Percentiles rank a stretch among this genome's conserved stretches.
phyloP scores from a whole-genome alignment of 768 basidiomycete genomes.

The Collybiopsis confluens region DNA sequence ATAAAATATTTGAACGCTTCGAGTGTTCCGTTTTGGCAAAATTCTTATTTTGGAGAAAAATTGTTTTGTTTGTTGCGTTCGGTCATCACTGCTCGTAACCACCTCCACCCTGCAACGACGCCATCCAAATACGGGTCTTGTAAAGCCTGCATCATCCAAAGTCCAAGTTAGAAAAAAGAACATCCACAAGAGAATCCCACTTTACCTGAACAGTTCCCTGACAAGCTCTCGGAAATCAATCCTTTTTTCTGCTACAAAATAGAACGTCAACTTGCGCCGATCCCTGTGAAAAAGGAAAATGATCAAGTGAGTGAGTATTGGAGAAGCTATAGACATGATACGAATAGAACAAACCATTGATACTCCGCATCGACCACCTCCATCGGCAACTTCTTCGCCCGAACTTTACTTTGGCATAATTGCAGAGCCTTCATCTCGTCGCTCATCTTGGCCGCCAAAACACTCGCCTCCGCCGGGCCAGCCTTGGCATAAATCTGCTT shows the following conservation, averaged over 20 bases:
- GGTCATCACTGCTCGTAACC: slow-evolving; percentile 15
- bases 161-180: neutral
- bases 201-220: slow-evolving; percentile 85
- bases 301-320: slow-evolving; percentile 1
- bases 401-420: slow-evolving; percentile 87
- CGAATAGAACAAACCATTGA: slow-evolving; percentile 69
- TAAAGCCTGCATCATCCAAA: slow-evolving; percentile 51
- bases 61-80: neutral
- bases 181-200: too few species aligned
- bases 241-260: slow-evolving; percentile 92
- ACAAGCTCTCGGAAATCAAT: slow-evolving; percentile 97
- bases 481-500: slow-evolving; percentile 96
- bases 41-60: too few species aligned
- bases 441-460: slow-evolving; percentile 76
- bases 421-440: slow-evolving; percentile 92
- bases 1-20: too few species aligned
- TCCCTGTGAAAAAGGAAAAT: slow-evolving; percentile 58
- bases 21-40: neutral
- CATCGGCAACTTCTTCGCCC: slow-evolving; percentile 95
- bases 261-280: slow-evolving; percentile 96
- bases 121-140: slow-evolving; percentile 97
- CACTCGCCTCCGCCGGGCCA: slow-evolving; percentile 71
- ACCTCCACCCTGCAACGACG: slow-evolving; percentile 58
- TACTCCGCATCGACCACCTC: slow-evolving; percentile 98
- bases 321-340: neutral